Evolutionary conservation across 2,329 filamentous ascomycete genomes (phyloP).

Genomic region (Zymoseptoria brevis): DNA sequence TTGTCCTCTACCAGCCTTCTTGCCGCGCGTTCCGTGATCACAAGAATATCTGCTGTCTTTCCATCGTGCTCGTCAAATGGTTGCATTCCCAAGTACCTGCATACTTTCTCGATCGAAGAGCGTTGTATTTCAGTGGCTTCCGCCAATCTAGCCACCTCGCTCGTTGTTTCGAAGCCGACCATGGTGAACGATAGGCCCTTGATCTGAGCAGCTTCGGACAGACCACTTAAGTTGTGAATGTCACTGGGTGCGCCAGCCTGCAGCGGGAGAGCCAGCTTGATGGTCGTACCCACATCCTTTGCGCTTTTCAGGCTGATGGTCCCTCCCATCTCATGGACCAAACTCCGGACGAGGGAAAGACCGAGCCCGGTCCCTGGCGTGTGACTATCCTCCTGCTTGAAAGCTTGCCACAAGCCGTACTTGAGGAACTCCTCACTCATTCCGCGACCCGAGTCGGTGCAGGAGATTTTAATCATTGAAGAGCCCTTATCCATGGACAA

Average conservation of each 20-base stretch:
- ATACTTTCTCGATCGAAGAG: constrained; percentile 3
- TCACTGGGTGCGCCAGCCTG: background rate
- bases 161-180: constrained; percentile 1
- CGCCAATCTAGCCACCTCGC: background rate
- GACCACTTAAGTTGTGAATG: background rate
- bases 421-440: constrained; percentile 27
- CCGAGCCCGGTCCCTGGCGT: constrained; percentile 30
- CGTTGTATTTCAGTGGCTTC: background rate
- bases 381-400: constrained; percentile 29
- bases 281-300: constrained; percentile 18
- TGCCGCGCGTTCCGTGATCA: constrained; percentile 2
- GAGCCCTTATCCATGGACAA: background rate
- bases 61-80: background rate
- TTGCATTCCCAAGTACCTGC: constrained; percentile 1
- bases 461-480: constrained; percentile 4
- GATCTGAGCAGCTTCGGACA: background rate
- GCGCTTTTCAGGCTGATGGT: constrained; percentile 23
- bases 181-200: constrained; percentile 1
- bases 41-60: background rate
- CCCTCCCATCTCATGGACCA: constrained; percentile 23
- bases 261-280: constrained; percentile 4
- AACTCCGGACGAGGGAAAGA: constrained; percentile 27
- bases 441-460: constrained; percentile 29
- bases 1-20: background rate
- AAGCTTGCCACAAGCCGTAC: constrained; percentile 27